These are phyloP conservation scores for Ceratocystis cubensis DNA, from an alignment of 2,329 filamentous ascomycete species.

Conservation along the genomic window DNA sequence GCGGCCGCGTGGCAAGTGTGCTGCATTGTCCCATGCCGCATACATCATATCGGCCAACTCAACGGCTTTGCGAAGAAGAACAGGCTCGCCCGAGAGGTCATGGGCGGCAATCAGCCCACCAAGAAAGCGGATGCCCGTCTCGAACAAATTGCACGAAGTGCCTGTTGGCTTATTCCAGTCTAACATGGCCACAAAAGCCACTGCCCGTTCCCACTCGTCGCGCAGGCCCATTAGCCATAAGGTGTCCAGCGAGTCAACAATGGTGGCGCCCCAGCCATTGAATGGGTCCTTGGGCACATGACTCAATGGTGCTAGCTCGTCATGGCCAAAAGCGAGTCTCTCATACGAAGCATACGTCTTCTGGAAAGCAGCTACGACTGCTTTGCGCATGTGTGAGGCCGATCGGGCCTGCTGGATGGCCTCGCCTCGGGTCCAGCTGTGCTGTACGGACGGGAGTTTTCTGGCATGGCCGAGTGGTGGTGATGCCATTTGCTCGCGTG, in stretches of 20 bases:
- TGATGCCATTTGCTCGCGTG: constrained; percentile 22
- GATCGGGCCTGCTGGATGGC: constrained; percentile 13
- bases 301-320: constrained; percentile 48
- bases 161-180: constrained; percentile 45
- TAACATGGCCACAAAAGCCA: constrained; percentile 43
- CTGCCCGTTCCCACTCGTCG: constrained; percentile 52
- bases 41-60: constrained; percentile 54
- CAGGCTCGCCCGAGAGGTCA: constrained; percentile 46
- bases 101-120: constrained; percentile 59
- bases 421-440: constrained; percentile 13
- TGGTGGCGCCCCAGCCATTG: constrained; percentile 54
- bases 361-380: constrained; percentile 39
- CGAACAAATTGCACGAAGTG: constrained; percentile 49
- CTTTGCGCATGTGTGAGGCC: constrained; percentile 27
- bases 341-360: constrained; percentile 51
- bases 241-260: constrained; percentile 57
- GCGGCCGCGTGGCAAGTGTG: constrained; percentile 47
- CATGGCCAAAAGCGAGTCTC: constrained; percentile 49
- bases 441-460: constrained; percentile 12
- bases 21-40: constrained; percentile 54
- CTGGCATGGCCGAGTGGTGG: constrained; percentile 17
- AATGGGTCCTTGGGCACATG: constrained; percentile 43
- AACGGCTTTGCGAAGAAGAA: constrained; percentile 47
- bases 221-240: constrained; percentile 60
- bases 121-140: constrained; percentile 59